phyloP scores from a whole-genome alignment of 352 stramenopile genomes.

The Globisporangium echinulatum region DNA sequence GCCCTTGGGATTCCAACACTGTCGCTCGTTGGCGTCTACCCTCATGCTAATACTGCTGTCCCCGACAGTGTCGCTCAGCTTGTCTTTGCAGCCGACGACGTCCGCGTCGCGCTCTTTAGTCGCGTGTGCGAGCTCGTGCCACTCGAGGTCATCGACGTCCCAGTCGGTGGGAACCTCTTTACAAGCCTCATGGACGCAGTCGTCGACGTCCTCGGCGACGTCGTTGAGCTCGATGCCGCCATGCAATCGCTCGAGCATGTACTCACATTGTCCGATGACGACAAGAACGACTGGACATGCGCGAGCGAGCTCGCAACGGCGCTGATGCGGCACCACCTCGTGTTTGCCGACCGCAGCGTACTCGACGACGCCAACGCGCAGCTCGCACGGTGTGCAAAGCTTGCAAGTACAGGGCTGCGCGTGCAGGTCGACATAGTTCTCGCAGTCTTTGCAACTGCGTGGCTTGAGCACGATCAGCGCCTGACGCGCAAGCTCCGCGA shows the following conservation, averaged over 20 bases:
- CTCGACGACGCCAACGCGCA: conserved; percentile 6
- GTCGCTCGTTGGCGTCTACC: conserved; percentile 5
- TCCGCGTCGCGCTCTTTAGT: conserved; percentile 48
- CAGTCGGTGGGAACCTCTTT: conserved; percentile 26
- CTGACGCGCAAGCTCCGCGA: conserved; percentile 39
- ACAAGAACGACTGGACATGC: conserved; percentile 22
- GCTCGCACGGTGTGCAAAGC: neutral
- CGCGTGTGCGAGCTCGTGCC: conserved; percentile 54
- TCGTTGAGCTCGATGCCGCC: conserved; percentile 47
- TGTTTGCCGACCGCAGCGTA: conserved; percentile 18
- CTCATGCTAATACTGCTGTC: neutral
- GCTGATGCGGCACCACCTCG: conserved; percentile 36
- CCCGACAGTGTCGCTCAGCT: neutral
- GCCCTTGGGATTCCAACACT: conserved; percentile 8
- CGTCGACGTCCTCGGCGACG: conserved; percentile 54
- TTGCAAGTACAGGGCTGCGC: neutral
- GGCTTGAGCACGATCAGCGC: conserved; percentile 37
- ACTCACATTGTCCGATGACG: conserved; percentile 14
- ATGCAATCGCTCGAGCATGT: conserved; percentile 28
- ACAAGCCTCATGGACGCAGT: conserved; percentile 33
- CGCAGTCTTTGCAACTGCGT: conserved; percentile 34
- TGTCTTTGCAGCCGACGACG: conserved; percentile 19
- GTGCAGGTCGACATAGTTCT: conserved; percentile 44
- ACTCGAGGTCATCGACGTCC: conserved; percentile 17
- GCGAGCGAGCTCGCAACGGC: conserved; percentile 22